These are phyloP conservation scores for Tritrichomonas foetus DNA, from an alignment of 208 protist genomes.

Conservation along the genomic window DNA sequence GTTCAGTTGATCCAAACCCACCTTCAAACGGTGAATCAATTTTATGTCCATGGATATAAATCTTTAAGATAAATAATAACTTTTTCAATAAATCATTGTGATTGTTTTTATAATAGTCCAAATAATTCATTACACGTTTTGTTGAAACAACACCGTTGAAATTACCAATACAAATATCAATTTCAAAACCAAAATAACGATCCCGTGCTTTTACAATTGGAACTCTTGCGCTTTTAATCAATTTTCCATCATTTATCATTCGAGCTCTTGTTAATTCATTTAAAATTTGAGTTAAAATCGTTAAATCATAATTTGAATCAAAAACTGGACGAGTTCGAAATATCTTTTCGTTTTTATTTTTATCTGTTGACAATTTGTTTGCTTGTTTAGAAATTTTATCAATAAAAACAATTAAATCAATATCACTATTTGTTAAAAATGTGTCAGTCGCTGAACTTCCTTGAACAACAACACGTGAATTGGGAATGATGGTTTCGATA, in stretches of 20 bases:
- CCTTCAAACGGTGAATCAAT: neutral
- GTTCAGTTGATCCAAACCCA: neutral
- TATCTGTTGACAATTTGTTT: too few relatives aligned
- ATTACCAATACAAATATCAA: constrained; percentile 18
- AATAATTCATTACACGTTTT: too few relatives aligned
- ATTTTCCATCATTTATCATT: neutral
- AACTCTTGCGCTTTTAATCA: neutral
- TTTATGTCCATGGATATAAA: too few relatives aligned
- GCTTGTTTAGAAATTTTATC: too few relatives aligned
- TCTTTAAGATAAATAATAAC: too few relatives aligned
- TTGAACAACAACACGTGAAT: neutral
- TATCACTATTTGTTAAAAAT: neutral
- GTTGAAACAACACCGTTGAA: too few relatives aligned
- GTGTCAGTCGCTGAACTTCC: neutral
- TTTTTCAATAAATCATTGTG: too few relatives aligned
- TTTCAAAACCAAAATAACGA: neutral
- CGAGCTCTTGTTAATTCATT: neutral
- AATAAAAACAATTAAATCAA: neutral
- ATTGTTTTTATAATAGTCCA: too few relatives aligned
- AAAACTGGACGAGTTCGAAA: too few relatives aligned
- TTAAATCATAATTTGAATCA: too few relatives aligned
- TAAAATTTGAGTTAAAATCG: neutral
- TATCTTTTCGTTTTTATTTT: too few relatives aligned
- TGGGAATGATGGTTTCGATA: neutral
- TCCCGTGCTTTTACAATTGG: neutral